Percentiles rank a stretch among this genome's conserved stretches.
Evolutionary conservation across 2,329 filamentous ascomycete species (phyloP).

Genomic region (Huntiella savannae): DNA sequence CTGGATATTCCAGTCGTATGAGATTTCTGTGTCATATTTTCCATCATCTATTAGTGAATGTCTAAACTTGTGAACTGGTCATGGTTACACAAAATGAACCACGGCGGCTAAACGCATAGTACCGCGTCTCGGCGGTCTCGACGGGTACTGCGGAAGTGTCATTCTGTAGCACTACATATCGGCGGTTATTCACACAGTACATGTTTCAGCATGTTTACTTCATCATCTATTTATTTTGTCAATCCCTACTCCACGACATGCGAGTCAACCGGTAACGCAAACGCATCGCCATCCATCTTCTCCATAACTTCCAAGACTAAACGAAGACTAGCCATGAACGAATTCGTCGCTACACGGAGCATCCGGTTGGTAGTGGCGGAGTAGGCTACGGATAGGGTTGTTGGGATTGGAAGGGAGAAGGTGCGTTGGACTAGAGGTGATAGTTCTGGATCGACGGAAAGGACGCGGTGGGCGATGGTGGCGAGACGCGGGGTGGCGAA

Average conservation of each 20-base stretch:
- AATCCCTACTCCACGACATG: not conserved
- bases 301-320: conserved; percentile 80
- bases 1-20: too few species aligned
- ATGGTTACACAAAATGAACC: too few species aligned
- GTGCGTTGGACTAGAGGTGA: conserved; percentile 62
- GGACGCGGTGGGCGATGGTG: conserved; percentile 50
- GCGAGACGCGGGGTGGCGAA: conserved; percentile 68
- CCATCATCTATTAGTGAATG: too few species aligned
- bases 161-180: too few species aligned
- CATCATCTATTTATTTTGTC: not conserved
- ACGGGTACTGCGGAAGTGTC: too few species aligned
- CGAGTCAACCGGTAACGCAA: conserved; percentile 19
- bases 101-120: too few species aligned
- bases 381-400: conserved; percentile 55
- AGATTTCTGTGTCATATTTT: too few species aligned
- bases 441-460: conserved; percentile 75
- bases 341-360: conserved; percentile 88
- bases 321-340: conserved; percentile 78
- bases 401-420: conserved; percentile 34
- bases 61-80: too few species aligned
- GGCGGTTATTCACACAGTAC: too few species aligned
- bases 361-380: conserved; percentile 85
- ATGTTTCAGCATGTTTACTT: not conserved
- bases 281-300: conserved; percentile 68
- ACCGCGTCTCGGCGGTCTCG: too few species aligned